Evolutionary conservation across 306 rosid genomes (phyloP).

Genomic region (Castanopsis chinensis): DNA sequence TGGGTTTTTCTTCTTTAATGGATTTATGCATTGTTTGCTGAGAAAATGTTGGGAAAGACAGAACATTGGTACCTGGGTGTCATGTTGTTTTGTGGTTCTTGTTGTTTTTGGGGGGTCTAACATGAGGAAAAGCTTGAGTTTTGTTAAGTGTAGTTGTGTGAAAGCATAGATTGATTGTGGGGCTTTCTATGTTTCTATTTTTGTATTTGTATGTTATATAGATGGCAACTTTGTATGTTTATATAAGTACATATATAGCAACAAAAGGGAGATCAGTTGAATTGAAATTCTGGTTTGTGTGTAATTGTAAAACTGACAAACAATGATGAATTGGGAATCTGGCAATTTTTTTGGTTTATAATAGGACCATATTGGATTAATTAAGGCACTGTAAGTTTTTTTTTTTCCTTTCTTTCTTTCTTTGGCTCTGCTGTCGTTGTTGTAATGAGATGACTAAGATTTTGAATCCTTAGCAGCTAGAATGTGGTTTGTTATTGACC

Average conservation of each 20-base stretch:
- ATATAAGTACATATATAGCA: background rate
- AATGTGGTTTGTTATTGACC: background rate
- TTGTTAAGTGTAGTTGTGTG: background rate
- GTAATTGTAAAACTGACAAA: background rate
- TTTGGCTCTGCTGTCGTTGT: background rate
- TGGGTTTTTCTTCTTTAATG: background rate
- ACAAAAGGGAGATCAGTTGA: background rate
- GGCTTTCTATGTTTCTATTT: background rate
- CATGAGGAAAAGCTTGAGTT: background rate
- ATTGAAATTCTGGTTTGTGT: background rate
- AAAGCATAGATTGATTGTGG: background rate
- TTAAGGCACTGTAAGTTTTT: background rate
- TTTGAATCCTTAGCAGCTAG: background rate
- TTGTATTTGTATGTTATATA: background rate
- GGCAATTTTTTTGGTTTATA: background rate
- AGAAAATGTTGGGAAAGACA: background rate
- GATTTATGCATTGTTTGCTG: background rate
- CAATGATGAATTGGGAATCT: background rate
- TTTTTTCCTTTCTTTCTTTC: background rate
- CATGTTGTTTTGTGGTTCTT: background rate
- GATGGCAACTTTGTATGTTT: too few species aligned
- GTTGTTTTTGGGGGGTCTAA: background rate
- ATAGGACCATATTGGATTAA: background rate
- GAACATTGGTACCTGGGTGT: background rate
- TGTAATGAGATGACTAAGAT: background rate